Conservation (phyloP, 2,329 filamentous ascomycete species). For the Exophiala lecanii-corni region DNA sequence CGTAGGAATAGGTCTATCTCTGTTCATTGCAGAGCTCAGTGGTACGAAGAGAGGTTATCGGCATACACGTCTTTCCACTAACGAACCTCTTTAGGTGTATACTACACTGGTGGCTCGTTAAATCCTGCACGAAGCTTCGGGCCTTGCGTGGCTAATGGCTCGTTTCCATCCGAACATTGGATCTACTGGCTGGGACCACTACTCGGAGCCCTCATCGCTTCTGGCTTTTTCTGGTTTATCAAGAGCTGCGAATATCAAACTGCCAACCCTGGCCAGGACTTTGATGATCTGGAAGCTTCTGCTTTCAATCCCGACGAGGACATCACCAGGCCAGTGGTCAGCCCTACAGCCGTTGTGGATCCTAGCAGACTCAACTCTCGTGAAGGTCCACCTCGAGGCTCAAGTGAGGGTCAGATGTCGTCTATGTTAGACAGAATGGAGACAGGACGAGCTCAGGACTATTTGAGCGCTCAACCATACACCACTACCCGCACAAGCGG, state of each 20-base stretch:
- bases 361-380: conserved; percentile 3
- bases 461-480: not conserved
- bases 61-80: not conserved
- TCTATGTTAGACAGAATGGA: not conserved
- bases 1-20: conserved; percentile 64
- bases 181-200: conserved; percentile 49
- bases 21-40: conserved; percentile 58
- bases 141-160: conserved; percentile 42
- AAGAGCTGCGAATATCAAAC: conserved; percentile 41
- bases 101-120: conserved; percentile 46
- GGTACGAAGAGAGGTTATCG: conserved; percentile 30
- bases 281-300: conserved; percentile 26
- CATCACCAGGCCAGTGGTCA: conserved; percentile 23
- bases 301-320: conserved; percentile 25
- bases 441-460: not conserved
- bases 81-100: conserved; percentile 35
- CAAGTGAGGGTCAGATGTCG: conserved; percentile 10
- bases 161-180: conserved; percentile 42
- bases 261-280: conserved; percentile 52
- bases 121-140: conserved; percentile 48
- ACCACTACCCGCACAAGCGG: not conserved
- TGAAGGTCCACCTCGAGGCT: conserved; percentile 10
- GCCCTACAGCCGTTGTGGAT: conserved; percentile 21
- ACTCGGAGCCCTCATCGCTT: conserved; percentile 44
- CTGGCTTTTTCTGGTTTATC: conserved; percentile 47